phyloP scores from a whole-genome alignment of 2,329 filamentous ascomycete genomes.

The Colletotrichum euphorbiae region DNA sequence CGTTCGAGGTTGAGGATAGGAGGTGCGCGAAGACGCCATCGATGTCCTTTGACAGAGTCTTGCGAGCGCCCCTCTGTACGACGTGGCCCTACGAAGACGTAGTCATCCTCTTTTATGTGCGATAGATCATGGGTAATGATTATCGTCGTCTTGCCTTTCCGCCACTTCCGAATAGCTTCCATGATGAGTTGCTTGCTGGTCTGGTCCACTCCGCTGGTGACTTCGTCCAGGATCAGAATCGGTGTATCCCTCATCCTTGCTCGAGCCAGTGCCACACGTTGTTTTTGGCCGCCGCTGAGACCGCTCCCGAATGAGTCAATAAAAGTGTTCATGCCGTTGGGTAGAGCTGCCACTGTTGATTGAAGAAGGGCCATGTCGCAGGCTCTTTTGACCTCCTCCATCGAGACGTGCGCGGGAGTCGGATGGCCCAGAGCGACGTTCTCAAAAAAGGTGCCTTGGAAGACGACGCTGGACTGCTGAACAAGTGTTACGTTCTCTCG shows the following conservation, averaged over 20 bases:
- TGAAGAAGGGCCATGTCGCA: conserved; percentile 77
- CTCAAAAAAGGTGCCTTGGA: conserved; percentile 80
- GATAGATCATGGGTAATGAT: conserved; percentile 92
- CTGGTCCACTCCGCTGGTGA: conserved; percentile 88
- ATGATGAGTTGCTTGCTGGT: conserved; percentile 75
- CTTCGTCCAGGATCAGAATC: conserved; percentile 88
- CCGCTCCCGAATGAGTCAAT: conserved; percentile 77
- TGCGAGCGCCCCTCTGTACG: conserved; percentile 75
- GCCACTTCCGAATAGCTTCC: conserved; percentile 81
- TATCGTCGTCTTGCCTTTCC: conserved; percentile 85
- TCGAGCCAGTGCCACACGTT: conserved; percentile 83
- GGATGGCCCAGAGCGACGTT: conserved; percentile 81
- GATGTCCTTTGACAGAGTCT: conserved; percentile 60
- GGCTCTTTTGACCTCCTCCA: conserved; percentile 69
- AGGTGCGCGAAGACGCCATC: conserved; percentile 61
- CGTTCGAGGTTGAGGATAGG: conserved; percentile 39
- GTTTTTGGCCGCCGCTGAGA: conserved; percentile 87
- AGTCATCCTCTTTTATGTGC: conserved; percentile 79
- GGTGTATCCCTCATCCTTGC: conserved; percentile 81
- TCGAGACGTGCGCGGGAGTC: conserved; percentile 51
- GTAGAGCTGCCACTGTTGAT: conserved; percentile 73
- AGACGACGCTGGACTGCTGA: conserved; percentile 84
- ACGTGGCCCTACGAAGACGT: conserved; percentile 80
- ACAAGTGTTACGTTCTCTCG: conserved; percentile 82
- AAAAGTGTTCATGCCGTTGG: conserved; percentile 76